Conservation (phyloP, 2,329 filamentous ascomycete genomes). For the Helotiales sp. region DNA sequence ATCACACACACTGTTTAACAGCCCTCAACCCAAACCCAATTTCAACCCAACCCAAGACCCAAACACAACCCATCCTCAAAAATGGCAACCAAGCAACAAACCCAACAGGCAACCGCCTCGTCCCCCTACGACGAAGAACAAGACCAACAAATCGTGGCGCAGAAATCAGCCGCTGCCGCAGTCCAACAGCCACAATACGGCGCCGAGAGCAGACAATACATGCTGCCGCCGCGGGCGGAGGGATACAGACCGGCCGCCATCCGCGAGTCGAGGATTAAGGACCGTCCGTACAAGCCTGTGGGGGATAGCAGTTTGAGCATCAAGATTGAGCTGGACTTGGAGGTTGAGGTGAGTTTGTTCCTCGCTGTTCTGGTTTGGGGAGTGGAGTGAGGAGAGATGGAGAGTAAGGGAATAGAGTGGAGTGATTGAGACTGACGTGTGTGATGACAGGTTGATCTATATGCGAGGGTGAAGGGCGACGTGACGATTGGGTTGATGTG, state of each 20-base stretch:
- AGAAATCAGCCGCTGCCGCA: background rate
- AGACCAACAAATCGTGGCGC: background rate
- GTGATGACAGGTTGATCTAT: constrained; percentile 32
- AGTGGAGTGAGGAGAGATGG: background rate
- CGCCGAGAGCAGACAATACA: background rate
- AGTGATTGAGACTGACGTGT: too few relatives aligned
- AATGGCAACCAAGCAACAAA: constrained; percentile 1
- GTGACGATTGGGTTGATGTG: constrained; percentile 46
- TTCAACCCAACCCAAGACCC: background rate
- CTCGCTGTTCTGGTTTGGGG: background rate
- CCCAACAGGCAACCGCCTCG: background rate
- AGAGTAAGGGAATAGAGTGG: background rate
- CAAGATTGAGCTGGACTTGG: constrained; percentile 44
- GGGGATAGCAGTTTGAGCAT: constrained; percentile 26
- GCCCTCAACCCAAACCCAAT: background rate
- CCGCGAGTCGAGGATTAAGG: constrained; percentile 43
- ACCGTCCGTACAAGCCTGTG: constrained; percentile 40
- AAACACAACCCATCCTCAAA: background rate
- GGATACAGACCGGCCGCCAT: constrained; percentile 22
- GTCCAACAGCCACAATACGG: constrained; percentile 12
- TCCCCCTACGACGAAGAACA: constrained; percentile 1
- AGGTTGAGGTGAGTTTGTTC: constrained; percentile 36
- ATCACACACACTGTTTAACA: too few relatives aligned
- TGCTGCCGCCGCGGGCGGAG: constrained; percentile 8
- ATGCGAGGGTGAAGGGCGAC: constrained; percentile 36